Evolutionary conservation across 1,284 basidiomycete species (phyloP), one percentile per base, ranked within the genome.

Genomic region (Naganishia liquefaciens): DNA sequence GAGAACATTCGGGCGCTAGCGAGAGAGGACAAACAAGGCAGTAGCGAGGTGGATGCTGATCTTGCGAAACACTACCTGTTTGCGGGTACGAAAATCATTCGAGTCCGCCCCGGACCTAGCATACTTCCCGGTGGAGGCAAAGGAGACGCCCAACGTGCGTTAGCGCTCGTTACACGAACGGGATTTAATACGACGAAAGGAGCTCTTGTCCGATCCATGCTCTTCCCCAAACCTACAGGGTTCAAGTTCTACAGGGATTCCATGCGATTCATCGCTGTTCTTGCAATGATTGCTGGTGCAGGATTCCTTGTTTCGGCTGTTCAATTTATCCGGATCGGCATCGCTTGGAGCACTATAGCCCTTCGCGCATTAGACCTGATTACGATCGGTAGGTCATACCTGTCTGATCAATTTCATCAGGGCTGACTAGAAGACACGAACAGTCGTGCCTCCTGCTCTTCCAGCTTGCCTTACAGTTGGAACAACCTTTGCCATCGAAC

Each of bases 131-230:
- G 71, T 84, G 84, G 68, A 71, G 33, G 75, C 72, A 73, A 72
- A 52, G 82, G 81, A 47, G 77, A 81, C 13, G 84, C 83, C 37
- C 81, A 82, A 13, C 86, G 90, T 17, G 91, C 95, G 0, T 79
- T 94, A 65, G 96, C 88, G 1, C 81, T 99, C 76, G 93, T 99
- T 2, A 87, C 89, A n/a, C 83, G 94, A 47, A 97, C 93, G 55
- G 93, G 90, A 88, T 99, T 99, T 80, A 92, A 91, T 76, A 99
- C 96, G 2, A 99, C 96, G 13, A 99, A 99, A 79, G 96, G 96
- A 37, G 90, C 95, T 0, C 83, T 99, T 21, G 87, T 99, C 9
- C 85, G 96, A 27, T 96, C 93, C 0, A 99, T 99, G 96, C 82
- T 99, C 19, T 99, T 96, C 81, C 96, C 96, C 0, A 98, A 97